Conservation (phyloP, 495 filamentous ascomycete genomes). For the Lentithecium fluviatile region DNA sequence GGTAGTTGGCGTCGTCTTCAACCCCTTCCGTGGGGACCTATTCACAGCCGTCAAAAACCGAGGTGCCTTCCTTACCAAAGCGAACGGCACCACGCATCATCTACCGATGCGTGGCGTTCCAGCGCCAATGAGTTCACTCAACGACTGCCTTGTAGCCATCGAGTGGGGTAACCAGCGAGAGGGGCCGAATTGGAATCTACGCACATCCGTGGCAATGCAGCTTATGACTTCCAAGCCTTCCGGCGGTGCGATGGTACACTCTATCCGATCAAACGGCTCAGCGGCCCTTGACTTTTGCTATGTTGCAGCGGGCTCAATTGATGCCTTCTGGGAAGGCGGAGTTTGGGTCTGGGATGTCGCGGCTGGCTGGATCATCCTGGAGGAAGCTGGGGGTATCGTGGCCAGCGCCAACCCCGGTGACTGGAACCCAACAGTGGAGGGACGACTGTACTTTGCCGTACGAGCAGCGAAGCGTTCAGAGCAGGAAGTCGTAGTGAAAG, state of each 20-base stretch:
- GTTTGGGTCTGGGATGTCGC: constrained; percentile 35
- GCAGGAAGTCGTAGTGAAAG: constrained; percentile 22
- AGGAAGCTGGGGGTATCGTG: constrained; percentile 33
- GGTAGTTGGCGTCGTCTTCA: constrained; percentile 33
- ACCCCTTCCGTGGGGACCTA: constrained; percentile 28
- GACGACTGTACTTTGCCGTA: constrained; percentile 31
- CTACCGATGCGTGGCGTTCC: constrained; percentile 20
- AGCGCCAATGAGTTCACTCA: constrained; percentile 16
- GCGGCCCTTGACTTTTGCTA: constrained; percentile 37
- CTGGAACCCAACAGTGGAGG: constrained; percentile 30
- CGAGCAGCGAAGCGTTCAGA: constrained; percentile 16
- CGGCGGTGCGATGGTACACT: constrained; percentile 31
- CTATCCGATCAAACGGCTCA: constrained; percentile 27
- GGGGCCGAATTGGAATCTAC: constrained; percentile 34
- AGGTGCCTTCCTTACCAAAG: constrained; percentile 22
- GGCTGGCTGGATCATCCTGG: constrained; percentile 35
- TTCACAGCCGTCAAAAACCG: constrained; percentile 25
- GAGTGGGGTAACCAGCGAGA: constrained; percentile 34
- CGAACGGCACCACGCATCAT: constrained; percentile 1
- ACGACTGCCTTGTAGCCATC: constrained; percentile 29
- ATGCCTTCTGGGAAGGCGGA: constrained; percentile 34
- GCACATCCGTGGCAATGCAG: constrained; percentile 9
- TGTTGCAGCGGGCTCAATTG: constrained; percentile 30
- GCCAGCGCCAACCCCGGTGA: constrained; percentile 30
- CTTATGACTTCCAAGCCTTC: constrained; percentile 19